Evolutionary conservation across 306 rosid genomes (phyloP), one percentile per base, ranked within the genome.

Genomic region (Rubus parviflorus): DNA sequence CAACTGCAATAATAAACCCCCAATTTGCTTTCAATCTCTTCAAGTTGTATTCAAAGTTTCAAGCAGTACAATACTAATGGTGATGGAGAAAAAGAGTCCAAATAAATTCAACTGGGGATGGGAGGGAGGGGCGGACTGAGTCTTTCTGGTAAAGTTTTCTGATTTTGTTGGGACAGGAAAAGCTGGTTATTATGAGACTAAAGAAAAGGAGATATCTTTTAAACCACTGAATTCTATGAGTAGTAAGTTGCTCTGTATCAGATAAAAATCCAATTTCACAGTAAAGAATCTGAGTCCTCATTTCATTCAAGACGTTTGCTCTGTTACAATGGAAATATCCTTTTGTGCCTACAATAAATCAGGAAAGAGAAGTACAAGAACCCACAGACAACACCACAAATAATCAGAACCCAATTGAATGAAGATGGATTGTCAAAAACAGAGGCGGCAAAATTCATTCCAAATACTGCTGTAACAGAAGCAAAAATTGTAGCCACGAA

Each of bases 401-500:
- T 35, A 77, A 80, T 49, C 57, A 95, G 78, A 86, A 92, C 93
- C 93, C 79, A 89, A 77, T 70, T 53, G 87, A 92, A 92, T 23
- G 87, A 75, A 30, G 77, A 69, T 42, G 97, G 84, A 79, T 75
- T 41, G 37, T 88, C 85, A 68, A 95, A 95, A 74, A 88, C 87
- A 42, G 75, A 67, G 20, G 83, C 74, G 20, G 74, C 72, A 53
- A 92, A 85, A 79, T 95, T 95, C 98, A 92, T 95, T 78, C 98
- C 98, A 70, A 95, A 95, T 41, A 95, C 93, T 68, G 89, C 98
- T 3, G 98, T 64, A 69, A 95, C 93, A 3, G 96, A 48, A 17
- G 98, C 90, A 83, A 83, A 95, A 75, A 86, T 51, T 43, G 97
- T 80, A 65, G 98, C 96, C 72, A 88, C 77, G 86, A 95, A 88